Evolutionary conservation across 768 basidiomycete genomes (phyloP), one percentile per base, ranked within the genome.

Genomic region (Leucosporidium yakuticum): DNA sequence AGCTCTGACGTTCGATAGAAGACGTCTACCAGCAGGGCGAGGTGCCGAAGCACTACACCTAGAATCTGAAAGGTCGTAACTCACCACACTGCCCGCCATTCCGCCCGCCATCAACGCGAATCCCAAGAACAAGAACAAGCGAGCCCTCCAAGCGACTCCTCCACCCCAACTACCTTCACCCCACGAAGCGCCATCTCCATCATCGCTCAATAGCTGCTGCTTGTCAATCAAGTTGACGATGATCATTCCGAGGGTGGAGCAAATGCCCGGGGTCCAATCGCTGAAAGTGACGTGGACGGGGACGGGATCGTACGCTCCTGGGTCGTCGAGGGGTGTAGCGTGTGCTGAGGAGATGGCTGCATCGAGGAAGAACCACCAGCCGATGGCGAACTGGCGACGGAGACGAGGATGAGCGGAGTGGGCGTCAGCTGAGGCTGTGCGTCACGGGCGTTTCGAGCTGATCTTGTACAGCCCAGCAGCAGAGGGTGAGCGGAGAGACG

Each of bases 91-190:
- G 60, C 95, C 96, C n/a, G 95, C 96, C 55, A 98, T 77, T 0
- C 96, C 96, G 12, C 96, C 95, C 3, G 96, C 96, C 92, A 99
- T 93, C 56, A 98, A 78, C 1, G 95, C 93, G 75, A 99, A 96
- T 2, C 95, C 95, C 67, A 97, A 84, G 79, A 99, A 99, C 69
- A 98, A 78, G 76, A 95, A 86, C 71, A 96, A 79, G 36, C 94
- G 81, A 9, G 95, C 95, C 70, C 90, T 83, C 91, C 92, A 96
- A 21, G 96, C 91, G 4, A 91, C 88, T 1, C 86, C 81, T 7
- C 60, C 65, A 0, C 78, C 78, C 76, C 77, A 79, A 34, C 73
- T 64, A 6, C 68, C 71, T 6, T 55, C 55, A 44, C 62, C 44
- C 63, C 65, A 72, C 60, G 78, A 76, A 21, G 73, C 76, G 4